phyloP scores from a whole-genome alignment of 192 early-diverging fungal species.

The Umbelopsis sp. region DNA sequence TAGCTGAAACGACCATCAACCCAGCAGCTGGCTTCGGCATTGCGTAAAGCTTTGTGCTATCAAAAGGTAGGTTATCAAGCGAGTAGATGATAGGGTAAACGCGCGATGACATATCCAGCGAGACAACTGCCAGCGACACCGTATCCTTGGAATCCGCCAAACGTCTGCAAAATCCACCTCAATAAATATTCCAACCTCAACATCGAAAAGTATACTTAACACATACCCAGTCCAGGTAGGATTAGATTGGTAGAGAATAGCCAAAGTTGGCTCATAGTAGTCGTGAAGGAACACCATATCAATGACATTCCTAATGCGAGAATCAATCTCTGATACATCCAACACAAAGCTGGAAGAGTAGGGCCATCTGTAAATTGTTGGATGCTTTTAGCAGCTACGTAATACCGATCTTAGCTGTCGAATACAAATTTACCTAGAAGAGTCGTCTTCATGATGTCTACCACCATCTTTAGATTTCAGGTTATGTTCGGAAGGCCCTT shows the following conservation, averaged over 20 bases:
- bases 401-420: background rate
- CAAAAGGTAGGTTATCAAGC: conserved; percentile 80
- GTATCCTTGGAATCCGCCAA: conserved; percentile 36
- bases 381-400: background rate
- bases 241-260: conserved; percentile 85
- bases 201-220: background rate
- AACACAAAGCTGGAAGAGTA: conserved; percentile 77
- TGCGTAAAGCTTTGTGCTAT: conserved; percentile 67
- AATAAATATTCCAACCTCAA: background rate
- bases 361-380: conserved; percentile 53
- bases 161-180: conserved; percentile 4
- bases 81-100: conserved; percentile 83
- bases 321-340: conserved; percentile 58
- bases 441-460: conserved; percentile 57
- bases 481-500: conserved; percentile 36
- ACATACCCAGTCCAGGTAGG: conserved; percentile 87
- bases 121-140: conserved; percentile 64
- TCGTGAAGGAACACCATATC: conserved; percentile 92
- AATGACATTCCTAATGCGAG: conserved; percentile 74
- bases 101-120: conserved; percentile 77
- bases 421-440: conserved; percentile 47
- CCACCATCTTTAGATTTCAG: background rate
- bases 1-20: conserved; percentile 77
- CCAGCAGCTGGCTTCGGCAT: conserved; percentile 88
- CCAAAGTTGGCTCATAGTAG: conserved; percentile 92